Evolutionary conservation across 495 filamentous ascomycete species (phyloP).

Genomic region (Tuber melanosporum): DNA sequence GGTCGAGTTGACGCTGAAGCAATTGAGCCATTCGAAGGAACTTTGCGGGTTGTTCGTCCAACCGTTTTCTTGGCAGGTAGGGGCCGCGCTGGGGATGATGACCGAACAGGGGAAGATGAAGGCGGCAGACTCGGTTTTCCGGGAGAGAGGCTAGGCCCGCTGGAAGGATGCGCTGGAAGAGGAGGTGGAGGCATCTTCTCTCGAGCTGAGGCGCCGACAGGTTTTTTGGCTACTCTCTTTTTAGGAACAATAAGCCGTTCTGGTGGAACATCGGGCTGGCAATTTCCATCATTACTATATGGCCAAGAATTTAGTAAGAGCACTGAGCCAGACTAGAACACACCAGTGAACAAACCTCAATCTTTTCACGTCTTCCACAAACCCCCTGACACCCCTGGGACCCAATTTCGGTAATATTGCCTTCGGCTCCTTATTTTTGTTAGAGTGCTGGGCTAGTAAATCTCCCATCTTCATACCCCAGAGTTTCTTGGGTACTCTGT

Average conservation of each 20-base stretch:
- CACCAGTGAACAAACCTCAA: constrained; percentile 28
- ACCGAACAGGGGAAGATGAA: constrained; percentile 15
- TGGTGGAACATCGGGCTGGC: constrained; percentile 26
- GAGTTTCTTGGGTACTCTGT: constrained; percentile 76
- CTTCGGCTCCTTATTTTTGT: not conserved
- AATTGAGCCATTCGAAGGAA: constrained; percentile 22
- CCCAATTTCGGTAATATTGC: constrained; percentile 20
- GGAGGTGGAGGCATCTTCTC: constrained; percentile 40
- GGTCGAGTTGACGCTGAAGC: constrained; percentile 26
- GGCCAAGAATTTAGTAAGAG: constrained; percentile 21
- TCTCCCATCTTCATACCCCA: constrained; percentile 81
- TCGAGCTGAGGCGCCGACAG: constrained; percentile 21
- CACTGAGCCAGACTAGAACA: not conserved
- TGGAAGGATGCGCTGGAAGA: constrained; percentile 25
- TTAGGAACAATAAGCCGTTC: constrained; percentile 26
- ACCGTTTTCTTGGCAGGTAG: constrained; percentile 15
- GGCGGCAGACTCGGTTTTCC: constrained; percentile 30
- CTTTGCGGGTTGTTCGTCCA: constrained; percentile 20
- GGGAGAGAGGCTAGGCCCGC: constrained; percentile 22
- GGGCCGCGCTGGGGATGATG: constrained; percentile 12
- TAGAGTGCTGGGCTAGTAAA: constrained; percentile 47
- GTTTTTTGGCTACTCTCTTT: constrained; percentile 28
- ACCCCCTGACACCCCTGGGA: constrained; percentile 21
- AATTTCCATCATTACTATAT: constrained; percentile 28
- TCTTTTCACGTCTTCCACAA: constrained; percentile 38